Percentiles rank a stretch among this genome's conserved stretches.
Conservation (phyloP, 2,329 filamentous ascomycete genomes). For the Lasiodiplodia sp. region DNA sequence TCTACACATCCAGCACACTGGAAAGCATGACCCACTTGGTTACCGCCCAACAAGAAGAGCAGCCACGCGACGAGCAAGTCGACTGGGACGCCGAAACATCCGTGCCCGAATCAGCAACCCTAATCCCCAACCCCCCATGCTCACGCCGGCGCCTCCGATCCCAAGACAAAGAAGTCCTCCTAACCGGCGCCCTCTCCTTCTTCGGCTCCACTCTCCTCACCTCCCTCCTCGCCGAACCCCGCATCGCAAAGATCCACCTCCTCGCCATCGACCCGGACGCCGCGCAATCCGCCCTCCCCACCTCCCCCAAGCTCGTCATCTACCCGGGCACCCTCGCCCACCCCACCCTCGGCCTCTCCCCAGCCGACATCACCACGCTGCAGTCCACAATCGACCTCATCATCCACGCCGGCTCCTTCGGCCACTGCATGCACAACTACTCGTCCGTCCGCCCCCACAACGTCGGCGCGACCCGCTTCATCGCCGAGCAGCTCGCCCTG, state of each 20-base stretch:
- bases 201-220: constrained; percentile 31
- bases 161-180: constrained; percentile 11
- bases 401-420: constrained; percentile 37
- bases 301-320: constrained; percentile 28
- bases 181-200: constrained; percentile 35
- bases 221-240: constrained; percentile 42
- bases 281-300: not conserved
- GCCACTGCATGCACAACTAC: constrained; percentile 39
- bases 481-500: constrained; percentile 29
- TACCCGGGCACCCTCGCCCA: constrained; percentile 49
- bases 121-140: constrained; percentile 31
- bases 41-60: not conserved
- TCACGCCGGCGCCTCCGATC: constrained; percentile 4
- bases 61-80: constrained; percentile 19
- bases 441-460: constrained; percentile 37
- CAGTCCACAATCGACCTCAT: constrained; percentile 43
- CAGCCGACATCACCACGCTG: constrained; percentile 39
- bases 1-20: constrained; percentile 51
- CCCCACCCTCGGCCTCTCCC: constrained; percentile 48
- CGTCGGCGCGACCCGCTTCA: constrained; percentile 30
- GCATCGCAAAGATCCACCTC: constrained; percentile 49
- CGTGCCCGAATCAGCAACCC: not conserved
- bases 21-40: constrained; percentile 41
- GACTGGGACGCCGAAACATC: constrained; percentile 50
- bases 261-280: constrained; percentile 47